Evolutionary conservation across 2,329 filamentous ascomycete species (phyloP), one percentile per base, ranked within the genome.

Genomic region (Fusarium vanettenii): DNA sequence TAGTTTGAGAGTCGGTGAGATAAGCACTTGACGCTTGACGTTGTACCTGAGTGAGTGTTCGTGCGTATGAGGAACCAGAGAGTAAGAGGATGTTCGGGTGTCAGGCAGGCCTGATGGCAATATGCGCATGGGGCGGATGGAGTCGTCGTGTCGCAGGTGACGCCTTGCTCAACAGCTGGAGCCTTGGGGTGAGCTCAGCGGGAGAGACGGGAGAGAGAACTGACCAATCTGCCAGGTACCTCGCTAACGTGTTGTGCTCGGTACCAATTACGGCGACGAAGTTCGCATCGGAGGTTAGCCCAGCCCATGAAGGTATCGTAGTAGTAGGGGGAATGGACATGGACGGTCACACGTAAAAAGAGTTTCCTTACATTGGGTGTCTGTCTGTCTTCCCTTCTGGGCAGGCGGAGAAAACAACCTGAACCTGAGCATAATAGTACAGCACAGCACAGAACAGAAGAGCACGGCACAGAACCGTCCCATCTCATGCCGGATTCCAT

Each of bases 321-420:
- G 50, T 55, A 55, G 27, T 31, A 55, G 18, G 27, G 18, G 39
- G 14, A 31, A 31, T 31, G 29, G 29, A 10, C 29, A 45, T 25
- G 22, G 20, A 50, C 9, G n/a, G 62, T 65, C 62, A 65, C 62
- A 65, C 62, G 52, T 65, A 29, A 59, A 60, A 48, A 60, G 62
- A 65, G 62, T 45, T 65, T 59, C 62, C 45, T 57, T 27, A 39
- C 60, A 56, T 64, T 65, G 29, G 55, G 57, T 16, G 48, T 39
- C 25, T 27, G 48, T 39, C 25, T 27, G 25, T 27, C 25, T 60
- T 60, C 64, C 64, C 25, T 39, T 63, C 64, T 70, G 62, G 70
- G 64, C 66, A 68, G 66, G 66, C 66, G 66, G 61, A 68, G 52
- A 64, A 55, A 55, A 33, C 50, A 55, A 52, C 29, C 29, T 31